Evolutionary conservation across 2,329 filamentous ascomycete genomes (phyloP).

Genomic region (Huntiella omanensis): DNA sequence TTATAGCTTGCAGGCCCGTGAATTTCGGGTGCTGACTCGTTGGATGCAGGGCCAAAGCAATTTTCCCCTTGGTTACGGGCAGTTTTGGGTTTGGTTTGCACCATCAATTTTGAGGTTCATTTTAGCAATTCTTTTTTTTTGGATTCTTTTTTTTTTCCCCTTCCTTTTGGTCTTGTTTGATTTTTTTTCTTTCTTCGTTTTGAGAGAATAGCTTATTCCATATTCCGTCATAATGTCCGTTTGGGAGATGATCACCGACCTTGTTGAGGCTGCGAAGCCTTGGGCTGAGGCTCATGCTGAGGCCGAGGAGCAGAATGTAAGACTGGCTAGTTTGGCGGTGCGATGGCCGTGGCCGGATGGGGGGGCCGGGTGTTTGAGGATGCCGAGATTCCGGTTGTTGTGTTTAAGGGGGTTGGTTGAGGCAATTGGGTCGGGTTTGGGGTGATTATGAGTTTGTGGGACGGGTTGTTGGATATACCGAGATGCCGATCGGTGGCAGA

Average conservation of each 20-base stretch:
- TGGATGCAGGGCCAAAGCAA: no score
- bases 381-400: no score
- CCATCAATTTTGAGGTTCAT: background rate
- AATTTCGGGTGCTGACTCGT: no score
- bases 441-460: no score
- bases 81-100: no score
- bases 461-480: no score
- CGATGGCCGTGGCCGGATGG: background rate
- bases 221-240: slow-evolving; percentile 37
- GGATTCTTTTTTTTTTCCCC: background rate
- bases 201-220: background rate
- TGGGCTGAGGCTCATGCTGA: slow-evolving; percentile 47
- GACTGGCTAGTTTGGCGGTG: background rate
- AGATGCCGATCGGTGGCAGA: no score
- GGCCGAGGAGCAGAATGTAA: slow-evolving; percentile 44
- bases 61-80: no score
- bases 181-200: slow-evolving; percentile 4
- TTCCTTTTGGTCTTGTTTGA: slow-evolving; percentile 2
- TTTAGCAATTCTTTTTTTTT: background rate
- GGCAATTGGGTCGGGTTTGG: no score
- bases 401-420: no score
- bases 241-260: slow-evolving; percentile 45
- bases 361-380: no score
- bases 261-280: slow-evolving; percentile 45
- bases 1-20: no score